Conservation (phyloP, 2,329 filamentous ascomycete genomes). For the Colletotrichum camelliae region DNA sequence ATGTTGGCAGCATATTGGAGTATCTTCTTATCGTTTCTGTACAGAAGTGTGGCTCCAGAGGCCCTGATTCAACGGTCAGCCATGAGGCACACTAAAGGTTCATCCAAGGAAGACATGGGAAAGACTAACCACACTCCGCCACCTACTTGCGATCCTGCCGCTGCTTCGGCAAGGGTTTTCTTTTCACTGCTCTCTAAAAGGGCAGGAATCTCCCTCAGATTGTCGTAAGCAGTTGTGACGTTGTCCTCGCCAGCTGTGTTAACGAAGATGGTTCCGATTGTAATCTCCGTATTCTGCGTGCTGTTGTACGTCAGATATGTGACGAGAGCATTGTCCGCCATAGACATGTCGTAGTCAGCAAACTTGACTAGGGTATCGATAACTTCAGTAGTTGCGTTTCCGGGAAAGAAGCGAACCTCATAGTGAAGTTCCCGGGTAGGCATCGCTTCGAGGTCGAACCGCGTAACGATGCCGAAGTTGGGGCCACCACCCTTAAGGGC, state of each 20-base stretch:
- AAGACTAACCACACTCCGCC: not conserved
- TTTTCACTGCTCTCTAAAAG: not conserved
- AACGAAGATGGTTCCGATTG: conserved; percentile 21
- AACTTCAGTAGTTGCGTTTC: not conserved
- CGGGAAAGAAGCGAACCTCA: not conserved
- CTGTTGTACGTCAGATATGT: not conserved
- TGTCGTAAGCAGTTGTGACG: not conserved
- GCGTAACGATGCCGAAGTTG: conserved; percentile 49
- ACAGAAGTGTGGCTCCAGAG: conserved; percentile 24
- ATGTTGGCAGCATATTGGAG: conserved; percentile 29
- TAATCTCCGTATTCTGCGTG: not conserved
- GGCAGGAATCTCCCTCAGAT: not conserved
- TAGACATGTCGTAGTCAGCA: conserved; percentile 23
- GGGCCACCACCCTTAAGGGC: conserved; percentile 52
- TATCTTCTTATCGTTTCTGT: conserved; percentile 9
- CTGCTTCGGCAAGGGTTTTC: not conserved
- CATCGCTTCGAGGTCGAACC: not conserved
- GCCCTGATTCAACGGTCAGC: conserved; percentile 22
- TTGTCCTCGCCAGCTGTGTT: conserved; percentile 19
- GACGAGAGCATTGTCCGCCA: not conserved
- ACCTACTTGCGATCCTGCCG: not conserved
- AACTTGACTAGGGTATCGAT: conserved; percentile 30
- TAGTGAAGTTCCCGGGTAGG: not conserved
- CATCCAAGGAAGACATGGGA: not conserved
- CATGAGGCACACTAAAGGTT: not conserved